Percentiles rank a stretch among this genome's conserved stretches.
Conservation (phyloP, 1,139 yeast genomes). For the Magnusiomyces clavatus region DNA sequence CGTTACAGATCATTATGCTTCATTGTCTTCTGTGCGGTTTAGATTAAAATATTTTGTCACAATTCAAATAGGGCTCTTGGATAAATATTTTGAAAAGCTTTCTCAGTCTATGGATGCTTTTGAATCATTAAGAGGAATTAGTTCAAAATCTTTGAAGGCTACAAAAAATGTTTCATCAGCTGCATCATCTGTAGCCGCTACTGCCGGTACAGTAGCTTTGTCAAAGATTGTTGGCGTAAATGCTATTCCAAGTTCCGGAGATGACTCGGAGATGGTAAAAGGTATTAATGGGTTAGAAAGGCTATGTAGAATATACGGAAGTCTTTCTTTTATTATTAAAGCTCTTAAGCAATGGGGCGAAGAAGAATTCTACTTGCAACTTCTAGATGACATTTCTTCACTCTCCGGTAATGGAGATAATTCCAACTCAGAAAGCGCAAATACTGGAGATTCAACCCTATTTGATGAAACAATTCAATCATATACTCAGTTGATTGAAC, state of each 20-base stretch:
- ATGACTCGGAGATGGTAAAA: conserved; percentile 29
- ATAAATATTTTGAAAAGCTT: conserved; percentile 49
- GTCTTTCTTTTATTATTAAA: conserved; percentile 45
- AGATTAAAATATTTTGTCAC: conserved; percentile 63
- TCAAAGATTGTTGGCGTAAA: too few relatives aligned
- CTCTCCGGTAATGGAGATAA: background rate
- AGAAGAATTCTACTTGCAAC: conserved; percentile 54
- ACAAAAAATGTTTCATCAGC: too few relatives aligned
- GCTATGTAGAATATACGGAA: conserved; percentile 54
- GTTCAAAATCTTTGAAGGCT: too few relatives aligned
- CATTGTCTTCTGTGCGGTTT: conserved; percentile 50
- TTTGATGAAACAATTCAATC: conserved; percentile 47
- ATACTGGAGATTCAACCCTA: conserved; percentile 35
- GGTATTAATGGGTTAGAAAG: conserved; percentile 45
- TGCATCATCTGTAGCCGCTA: too few relatives aligned
- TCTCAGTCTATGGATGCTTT: conserved; percentile 41
- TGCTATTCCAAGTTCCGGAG: too few relatives aligned
- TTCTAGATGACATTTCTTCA: conserved; percentile 40
- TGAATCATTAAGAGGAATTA: conserved; percentile 20
- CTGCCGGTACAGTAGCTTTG: too few relatives aligned
- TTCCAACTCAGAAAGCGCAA: too few relatives aligned
- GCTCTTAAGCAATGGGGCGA: conserved; percentile 58
- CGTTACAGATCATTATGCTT: conserved; percentile 54
- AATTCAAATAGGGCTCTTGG: conserved; percentile 59
- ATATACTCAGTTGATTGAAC: conserved; percentile 38